Base-by-base conservation (phyloP, 2,329 filamentous ascomycete genomes). In the Colletotrichum trifolii region DNA sequence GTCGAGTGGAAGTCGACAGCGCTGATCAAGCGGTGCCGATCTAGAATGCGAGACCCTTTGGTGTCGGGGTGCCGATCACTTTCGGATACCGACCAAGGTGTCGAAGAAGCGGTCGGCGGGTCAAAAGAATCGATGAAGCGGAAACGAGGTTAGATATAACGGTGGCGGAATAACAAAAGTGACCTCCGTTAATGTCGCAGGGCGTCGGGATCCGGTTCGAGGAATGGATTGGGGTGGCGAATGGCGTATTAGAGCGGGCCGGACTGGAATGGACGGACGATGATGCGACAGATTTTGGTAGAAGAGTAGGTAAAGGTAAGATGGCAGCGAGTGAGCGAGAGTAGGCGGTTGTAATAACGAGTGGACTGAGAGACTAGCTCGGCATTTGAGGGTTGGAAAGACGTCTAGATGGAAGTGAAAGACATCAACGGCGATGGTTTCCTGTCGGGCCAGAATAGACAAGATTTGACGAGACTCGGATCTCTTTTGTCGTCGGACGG, bases 281-380 rank as follows among this genome's bases (percentile, higher is more conserved):
- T 15, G 58, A 61, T 36, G 13, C 34, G 34, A 45, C 38, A 66
- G 45, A 40, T 53, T 52, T 53, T 40, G 48, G 15, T 39, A 49
- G 13, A 38, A 49, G 48, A 11, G 13, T 36, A 46, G 35, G 59
- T 39, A 15, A 40, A 4, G 25, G 25, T 35, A 15, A 56, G 59
- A 62, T 47, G 59, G 50, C 7, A 50, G 38, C 15, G 46, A 49
- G 54, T 50, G 58, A 52, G 54, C 40, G 52, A n/a, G 53, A 34
- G 15, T 36, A 38, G 38, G 36, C n/a, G 35, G 40, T 54, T 56
- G 52, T 54, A 52, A 46, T 60, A 68, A 68, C 65, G 67, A 68
- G 65, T 67, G 67, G 57, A 67, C 50, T 47, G 65, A 42, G 67
- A 68, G 67, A 66, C 67, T 68, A 68, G 67, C 67, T 68, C 67